Conservation (phyloP, 192 early-diverging fungal species). For the Coemansia sp. region DNA sequence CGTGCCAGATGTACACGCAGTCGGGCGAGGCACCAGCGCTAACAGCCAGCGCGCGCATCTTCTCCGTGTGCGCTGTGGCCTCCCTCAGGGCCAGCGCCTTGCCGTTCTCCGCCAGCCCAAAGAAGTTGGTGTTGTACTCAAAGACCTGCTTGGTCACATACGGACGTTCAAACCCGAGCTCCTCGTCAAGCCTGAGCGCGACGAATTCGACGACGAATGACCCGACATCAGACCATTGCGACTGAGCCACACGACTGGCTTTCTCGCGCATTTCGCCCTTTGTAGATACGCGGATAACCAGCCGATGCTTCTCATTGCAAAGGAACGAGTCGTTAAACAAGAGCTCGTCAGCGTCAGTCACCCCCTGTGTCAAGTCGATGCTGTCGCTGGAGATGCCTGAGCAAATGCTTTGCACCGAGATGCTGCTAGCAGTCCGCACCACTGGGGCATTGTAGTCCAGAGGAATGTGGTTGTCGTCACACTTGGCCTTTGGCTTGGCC, state of each 20-base stretch:
- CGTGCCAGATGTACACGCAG: slow-evolving; percentile 49
- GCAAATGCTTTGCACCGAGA: slow-evolving; percentile 52
- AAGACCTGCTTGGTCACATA: slow-evolving; percentile 12
- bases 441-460: slow-evolving; percentile 25
- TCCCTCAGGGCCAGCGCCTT: slow-evolving; percentile 29
- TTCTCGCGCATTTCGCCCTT: slow-evolving; percentile 12
- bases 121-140: slow-evolving; percentile 48
- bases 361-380: not conserved
- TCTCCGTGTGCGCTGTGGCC: slow-evolving; percentile 21
- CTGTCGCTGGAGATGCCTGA: slow-evolving; percentile 16
- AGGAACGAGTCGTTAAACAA: slow-evolving; percentile 40
- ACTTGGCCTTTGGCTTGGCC: slow-evolving; percentile 5
- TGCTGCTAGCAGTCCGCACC: slow-evolving; percentile 44
- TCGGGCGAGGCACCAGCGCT: slow-evolving; percentile 15
- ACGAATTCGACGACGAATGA: slow-evolving; percentile 20
- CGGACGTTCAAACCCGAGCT: slow-evolving; percentile 40
- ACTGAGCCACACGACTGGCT: slow-evolving; percentile 18
- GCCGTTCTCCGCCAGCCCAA: slow-evolving; percentile 37
- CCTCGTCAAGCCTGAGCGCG: slow-evolving; percentile 20
- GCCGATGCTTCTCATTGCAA: slow-evolving; percentile 44
- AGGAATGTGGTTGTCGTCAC: slow-evolving; percentile 16
- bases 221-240: slow-evolving; percentile 38
- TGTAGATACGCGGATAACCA: slow-evolving; percentile 29
- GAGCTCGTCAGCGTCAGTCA: slow-evolving; percentile 24
- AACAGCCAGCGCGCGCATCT: slow-evolving; percentile 24